These are phyloP conservation scores for Paulinella micropora DNA, from an alignment of 78 protist species.

Conservation along the genomic window DNA sequence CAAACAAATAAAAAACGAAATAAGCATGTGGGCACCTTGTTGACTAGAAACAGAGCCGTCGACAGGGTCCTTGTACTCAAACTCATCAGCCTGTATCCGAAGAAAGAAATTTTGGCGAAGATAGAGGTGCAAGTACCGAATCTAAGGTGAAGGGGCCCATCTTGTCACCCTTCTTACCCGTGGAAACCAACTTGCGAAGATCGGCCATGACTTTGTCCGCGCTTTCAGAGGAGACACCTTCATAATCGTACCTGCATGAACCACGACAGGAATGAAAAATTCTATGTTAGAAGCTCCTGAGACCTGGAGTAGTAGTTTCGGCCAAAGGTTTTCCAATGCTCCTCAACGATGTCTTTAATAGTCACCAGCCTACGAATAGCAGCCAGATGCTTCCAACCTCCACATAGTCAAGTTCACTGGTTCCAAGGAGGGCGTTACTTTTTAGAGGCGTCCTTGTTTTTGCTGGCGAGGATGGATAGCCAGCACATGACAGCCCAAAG, in stretches of 20 bases:
- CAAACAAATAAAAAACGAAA: background rate
- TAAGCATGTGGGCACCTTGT: constrained; percentile 6
- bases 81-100: constrained; percentile 44
- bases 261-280: too few species aligned
- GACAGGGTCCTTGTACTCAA: constrained; percentile 73
- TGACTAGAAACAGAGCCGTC: constrained; percentile 45
- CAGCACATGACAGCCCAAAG: constrained; percentile 55
- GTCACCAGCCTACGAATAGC: constrained; percentile 44
- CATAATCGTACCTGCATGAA: constrained; percentile 84
- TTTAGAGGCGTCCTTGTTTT: background rate
- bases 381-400: too few species aligned
- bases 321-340: constrained; percentile 75
- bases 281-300: too few species aligned
- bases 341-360: constrained; percentile 44
- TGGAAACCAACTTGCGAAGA: background rate
- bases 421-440: background rate
- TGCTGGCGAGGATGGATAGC: constrained; percentile 56
- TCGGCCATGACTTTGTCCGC: constrained; percentile 52
- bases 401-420: too few species aligned
- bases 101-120: background rate
- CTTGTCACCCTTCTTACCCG: background rate
- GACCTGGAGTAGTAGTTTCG: constrained; percentile 72
- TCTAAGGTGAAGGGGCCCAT: background rate
- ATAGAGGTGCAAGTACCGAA: background rate
- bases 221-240: too few species aligned